Evolutionary conservation across 2,329 filamentous ascomycete species (phyloP).

Genomic region (Furcasterigmium furcatum): DNA sequence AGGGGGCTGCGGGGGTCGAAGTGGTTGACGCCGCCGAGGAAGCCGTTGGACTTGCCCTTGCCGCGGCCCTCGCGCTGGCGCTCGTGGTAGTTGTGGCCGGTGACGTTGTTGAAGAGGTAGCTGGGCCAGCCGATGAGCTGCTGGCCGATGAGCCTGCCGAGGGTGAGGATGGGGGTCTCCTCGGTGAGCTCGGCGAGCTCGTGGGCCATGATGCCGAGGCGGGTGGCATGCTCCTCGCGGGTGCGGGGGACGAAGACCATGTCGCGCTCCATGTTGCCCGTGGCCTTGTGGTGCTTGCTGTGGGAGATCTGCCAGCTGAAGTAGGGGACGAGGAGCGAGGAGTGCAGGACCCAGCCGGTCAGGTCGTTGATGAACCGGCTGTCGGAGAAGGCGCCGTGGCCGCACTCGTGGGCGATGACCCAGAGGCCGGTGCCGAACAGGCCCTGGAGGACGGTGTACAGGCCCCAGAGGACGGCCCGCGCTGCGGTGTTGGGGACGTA

Average conservation of each 20-base stretch:
- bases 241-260: slow-evolving; percentile 99
- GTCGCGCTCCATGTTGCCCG: slow-evolving; percentile 93
- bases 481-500: slow-evolving; percentile 66
- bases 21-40: slow-evolving; percentile 83
- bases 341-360: slow-evolving; percentile 90
- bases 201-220: slow-evolving; percentile 70
- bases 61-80: slow-evolving; percentile 90
- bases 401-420: slow-evolving; percentile 97
- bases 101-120: slow-evolving; percentile 90
- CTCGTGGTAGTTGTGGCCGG: slow-evolving; percentile 93
- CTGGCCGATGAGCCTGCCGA: slow-evolving; percentile 71
- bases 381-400: slow-evolving; percentile 94
- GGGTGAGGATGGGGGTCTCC: slow-evolving; percentile 86
- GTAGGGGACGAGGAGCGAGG: slow-evolving; percentile 86
- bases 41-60: slow-evolving; percentile 85
- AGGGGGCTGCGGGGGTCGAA: slow-evolving; percentile 85
- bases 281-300: slow-evolving; percentile 99
- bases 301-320: slow-evolving; percentile 99
- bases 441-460: slow-evolving; percentile 80
- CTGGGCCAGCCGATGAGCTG: slow-evolving; percentile 91
- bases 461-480: slow-evolving; percentile 61
- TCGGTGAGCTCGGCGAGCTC: slow-evolving; percentile 87
- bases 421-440: slow-evolving; percentile 91
- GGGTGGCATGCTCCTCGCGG: slow-evolving; percentile 73
- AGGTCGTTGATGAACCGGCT: slow-evolving; percentile 88